Base-by-base conservation (phyloP, 495 filamentous ascomycete genomes). In the Cercophora newfieldiana region DNA sequence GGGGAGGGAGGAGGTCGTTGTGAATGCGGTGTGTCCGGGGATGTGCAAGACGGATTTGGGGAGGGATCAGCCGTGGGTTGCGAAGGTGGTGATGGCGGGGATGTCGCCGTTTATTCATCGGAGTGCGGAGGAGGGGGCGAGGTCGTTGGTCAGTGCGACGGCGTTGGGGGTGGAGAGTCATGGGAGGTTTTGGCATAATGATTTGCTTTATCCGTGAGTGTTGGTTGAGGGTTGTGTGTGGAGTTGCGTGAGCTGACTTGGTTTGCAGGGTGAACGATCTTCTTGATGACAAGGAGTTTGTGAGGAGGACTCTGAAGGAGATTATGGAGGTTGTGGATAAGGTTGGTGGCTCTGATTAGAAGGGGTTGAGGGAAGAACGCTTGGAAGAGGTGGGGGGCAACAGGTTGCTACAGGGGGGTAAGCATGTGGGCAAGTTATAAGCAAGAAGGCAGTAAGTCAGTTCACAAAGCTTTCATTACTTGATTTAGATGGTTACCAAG, bases 121-220 rank as follows among this genome's bases (percentile, higher is more conserved):
- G 78, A 7, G 77, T 1, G 70, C 80, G 0, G 84, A 87, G 64
- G 76, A 82, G 49, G 85, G 85, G 1, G 79, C 79, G 56, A 76
- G 84, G 21, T 79, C 79, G 16, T 63, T 86, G 22, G 82, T 86
- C n/a, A 83, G 81, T 60, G 83, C 79, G 0, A 81, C 81, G 2
- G 70, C 76, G 24, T 74, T 83, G 57, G 84, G 82, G 0, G 63
- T 66, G 1, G 83, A 85, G 59, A 80, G 81, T 25, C 80, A 84
- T 63, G 85, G 84, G 0, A 77, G 68, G 67, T 81, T 81, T 62
- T 87, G 83, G 85, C 72, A 75, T 25, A 66, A 78, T 49, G 75
- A 77, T 44, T 18, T 58, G 22, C 51, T 66, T 7, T 31, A 56
- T 16, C 64, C 61, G 71, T 74, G 28, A 68, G 71, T 64, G 10